Conservation (phyloP, 2,329 filamentous ascomycete species). For the Microsporum audouinii region DNA sequence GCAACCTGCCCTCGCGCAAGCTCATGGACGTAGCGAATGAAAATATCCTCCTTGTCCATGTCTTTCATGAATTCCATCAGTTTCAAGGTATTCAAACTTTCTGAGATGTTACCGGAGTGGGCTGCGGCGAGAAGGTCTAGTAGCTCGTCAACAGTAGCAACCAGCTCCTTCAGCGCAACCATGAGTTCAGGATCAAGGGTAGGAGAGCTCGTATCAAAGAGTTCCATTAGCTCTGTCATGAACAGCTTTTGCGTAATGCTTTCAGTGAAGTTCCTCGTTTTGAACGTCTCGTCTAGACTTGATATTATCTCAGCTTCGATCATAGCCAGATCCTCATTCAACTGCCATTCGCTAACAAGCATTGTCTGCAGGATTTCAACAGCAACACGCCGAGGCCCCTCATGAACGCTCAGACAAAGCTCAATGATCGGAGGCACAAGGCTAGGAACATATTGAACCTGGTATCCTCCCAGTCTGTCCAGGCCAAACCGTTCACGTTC, state of each 20-base stretch:
- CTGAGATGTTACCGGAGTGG: conserved; percentile 60
- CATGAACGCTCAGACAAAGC: conserved; percentile 88
- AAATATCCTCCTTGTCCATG: conserved; percentile 95
- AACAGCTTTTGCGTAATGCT: conserved; percentile 88
- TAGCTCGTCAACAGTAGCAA: conserved; percentile 78
- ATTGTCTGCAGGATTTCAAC: conserved; percentile 92
- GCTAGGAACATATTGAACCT: conserved; percentile 93
- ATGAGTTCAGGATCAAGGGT: conserved; percentile 47
- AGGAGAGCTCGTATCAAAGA: conserved; percentile 61
- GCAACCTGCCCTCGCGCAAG: conserved; percentile 66
- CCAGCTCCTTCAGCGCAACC: conserved; percentile 62
- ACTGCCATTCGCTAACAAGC: conserved; percentile 96
- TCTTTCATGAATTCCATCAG: conserved; percentile 94
- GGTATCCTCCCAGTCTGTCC: conserved; percentile 82
- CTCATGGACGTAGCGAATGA: conserved; percentile 90
- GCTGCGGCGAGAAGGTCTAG: conserved; percentile 83
- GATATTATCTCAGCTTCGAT: conserved; percentile 97
- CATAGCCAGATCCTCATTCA: conserved; percentile 81
- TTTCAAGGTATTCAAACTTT: conserved; percentile 78
- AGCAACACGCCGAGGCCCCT: conserved; percentile 76
- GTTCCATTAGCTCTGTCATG: conserved; percentile 67
- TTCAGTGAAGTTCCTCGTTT: conserved; percentile 75
- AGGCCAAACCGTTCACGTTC: conserved; percentile 68
- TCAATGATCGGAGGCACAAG: conserved; percentile 86
- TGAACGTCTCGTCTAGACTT: conserved; percentile 80